Base-by-base conservation (phyloP, 2,329 filamentous ascomycete species). In the Cadophora sp. region DNA sequence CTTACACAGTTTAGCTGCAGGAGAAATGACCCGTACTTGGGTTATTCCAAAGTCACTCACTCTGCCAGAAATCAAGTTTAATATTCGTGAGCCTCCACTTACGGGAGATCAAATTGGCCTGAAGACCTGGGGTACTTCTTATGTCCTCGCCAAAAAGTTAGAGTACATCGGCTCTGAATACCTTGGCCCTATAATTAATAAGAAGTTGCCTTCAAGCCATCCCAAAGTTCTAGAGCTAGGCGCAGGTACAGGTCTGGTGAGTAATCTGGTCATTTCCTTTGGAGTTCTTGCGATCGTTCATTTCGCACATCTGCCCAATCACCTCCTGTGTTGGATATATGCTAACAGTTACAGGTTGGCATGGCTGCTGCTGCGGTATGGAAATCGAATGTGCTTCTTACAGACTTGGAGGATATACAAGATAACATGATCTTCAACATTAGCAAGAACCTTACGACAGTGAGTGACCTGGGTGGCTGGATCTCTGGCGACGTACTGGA, bases 71-170 rank as follows among this genome's bases (percentile, higher is more conserved):
- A 84, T 94, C 72, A 84, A 89, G 55, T 82, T 99, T 60, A 84
- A 85, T 43, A 88, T 99, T 47, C 86, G 93, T 65, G 96, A 99
- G 77, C 96, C 96, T 1, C 89, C 94, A 0, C 83, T 98, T 65
- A 97, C 93, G 0, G 91, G 91, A 7, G 95, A 97, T 78, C 91
- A 92, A 67, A 83, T 98, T 20, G 96, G 96, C 1, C 85, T 96
- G 78, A 98, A 99, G 79, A 99, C 96, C 3, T 66, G 64, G 64
- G 93, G 92, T 0, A 95, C 94, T 0, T 95, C 94, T 0, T 96
- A 94, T 75, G 85, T 96, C 1, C 87, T 98, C 4, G 91, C 95
- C 0, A 90, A 87, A 72, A 88, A 91, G 27, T 85, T 98, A 30
- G 81, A 82, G 22, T 47, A 79, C 76, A 8, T 78, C 77, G 51